Base-by-base conservation (phyloP, 179 eudicot genomes). In the Silene coronaria region DNA sequence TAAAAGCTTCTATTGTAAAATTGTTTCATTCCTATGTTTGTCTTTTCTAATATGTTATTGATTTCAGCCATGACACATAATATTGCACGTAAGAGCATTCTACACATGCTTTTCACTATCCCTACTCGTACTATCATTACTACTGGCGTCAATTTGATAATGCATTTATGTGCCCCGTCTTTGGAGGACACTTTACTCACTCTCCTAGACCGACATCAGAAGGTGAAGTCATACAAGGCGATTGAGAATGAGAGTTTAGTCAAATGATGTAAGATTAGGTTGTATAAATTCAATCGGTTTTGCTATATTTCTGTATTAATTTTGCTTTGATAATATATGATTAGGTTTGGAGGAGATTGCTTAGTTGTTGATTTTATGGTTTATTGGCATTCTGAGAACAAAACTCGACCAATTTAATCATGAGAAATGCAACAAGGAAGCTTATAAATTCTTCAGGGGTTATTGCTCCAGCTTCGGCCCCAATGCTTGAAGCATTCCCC, bases 61-160 rank as follows among this genome's bases (percentile, higher is more conserved):
- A n/a, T n/a, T 70, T 17, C 19, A 4, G 38, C 61, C 58, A 58
- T 79, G 67, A 67, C 46, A 30, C 30, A 0, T 23, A 75, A 64
- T 24, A 12, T 70, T 21, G 38, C 68, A 6, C 77, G 34, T 28
- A 63, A 7, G 27, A 76, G 76, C 67, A 76, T 64, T 19, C 36
- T 80, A 28, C 63, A 60, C 34, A 71, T 71, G 87, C 84, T 90
- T 59, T 75, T 87, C 3, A 38, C 73, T 32, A 80, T 85, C 74
- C 89, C 89, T 5, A 80, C 83, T 16, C 78, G 76, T 28, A 78
- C 84, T 1, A 80, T 85, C 89, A 88, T 67, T 60, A 60, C 63
- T 86, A 84, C 71, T 88, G 89, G 91, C 83, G 88, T 38, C 83
- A 78, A 65, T 88, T 83, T 51, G 91, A 86, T 38, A 59, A 85